These are phyloP conservation scores for Zanthoxylum bungeanum DNA, from an alignment of 345 rosid species.

Conservation along the genomic window DNA sequence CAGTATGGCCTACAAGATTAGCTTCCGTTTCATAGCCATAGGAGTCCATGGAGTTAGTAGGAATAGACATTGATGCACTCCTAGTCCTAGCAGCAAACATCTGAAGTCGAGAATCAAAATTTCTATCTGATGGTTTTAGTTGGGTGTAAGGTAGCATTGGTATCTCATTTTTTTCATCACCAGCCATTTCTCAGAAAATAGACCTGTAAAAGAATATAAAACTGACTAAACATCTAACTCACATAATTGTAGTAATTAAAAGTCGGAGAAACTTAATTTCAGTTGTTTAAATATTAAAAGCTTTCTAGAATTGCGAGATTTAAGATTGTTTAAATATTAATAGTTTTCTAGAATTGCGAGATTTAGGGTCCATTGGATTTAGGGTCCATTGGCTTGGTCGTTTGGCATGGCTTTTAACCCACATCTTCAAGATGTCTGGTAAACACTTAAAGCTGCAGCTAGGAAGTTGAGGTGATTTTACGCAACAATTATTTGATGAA, in stretches of 20 bases:
- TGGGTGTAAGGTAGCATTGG: slow-evolving; percentile 57
- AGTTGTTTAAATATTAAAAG: neutral
- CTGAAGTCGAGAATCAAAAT: slow-evolving; percentile 33
- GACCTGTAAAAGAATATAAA: slow-evolving; percentile 19
- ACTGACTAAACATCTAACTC: neutral
- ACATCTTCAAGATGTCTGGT: too few relatives aligned
- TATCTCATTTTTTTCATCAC: slow-evolving; percentile 52
- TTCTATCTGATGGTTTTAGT: slow-evolving; percentile 26
- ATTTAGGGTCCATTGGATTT: too few relatives aligned
- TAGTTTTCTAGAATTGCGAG: too few relatives aligned
- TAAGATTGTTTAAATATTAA: too few relatives aligned
- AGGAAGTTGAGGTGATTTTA: too few relatives aligned
- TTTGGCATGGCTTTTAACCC: too few relatives aligned
- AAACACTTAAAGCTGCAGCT: too few relatives aligned
- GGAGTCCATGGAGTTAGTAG: slow-evolving; percentile 42
- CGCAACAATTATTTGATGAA: too few relatives aligned
- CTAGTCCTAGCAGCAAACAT: slow-evolving; percentile 38
- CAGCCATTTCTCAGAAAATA: slow-evolving; percentile 36
- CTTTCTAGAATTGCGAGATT: neutral
- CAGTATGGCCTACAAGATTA: slow-evolving; percentile 62
- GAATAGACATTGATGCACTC: slow-evolving; percentile 65
- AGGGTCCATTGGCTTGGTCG: too few relatives aligned
- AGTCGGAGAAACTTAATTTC: neutral
- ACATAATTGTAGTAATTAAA: neutral
- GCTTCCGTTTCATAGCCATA: slow-evolving; percentile 38